phyloP scores from a whole-genome alignment of 495 filamentous ascomycete genomes.

The Aspergillus mulundensis region DNA sequence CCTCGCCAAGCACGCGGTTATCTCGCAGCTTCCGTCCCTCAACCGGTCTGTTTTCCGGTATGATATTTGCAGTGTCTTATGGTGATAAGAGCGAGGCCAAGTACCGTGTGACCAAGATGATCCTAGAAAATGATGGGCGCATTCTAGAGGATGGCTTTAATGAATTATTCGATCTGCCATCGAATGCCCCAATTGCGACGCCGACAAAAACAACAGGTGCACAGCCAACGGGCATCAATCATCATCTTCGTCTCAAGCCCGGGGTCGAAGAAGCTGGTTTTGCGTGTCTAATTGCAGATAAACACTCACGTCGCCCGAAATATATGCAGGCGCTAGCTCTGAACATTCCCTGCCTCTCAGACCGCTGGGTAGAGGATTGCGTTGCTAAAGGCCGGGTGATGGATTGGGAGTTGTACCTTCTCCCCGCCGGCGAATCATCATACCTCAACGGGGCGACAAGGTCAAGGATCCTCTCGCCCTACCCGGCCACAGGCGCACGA shows the following conservation, averaged over 20 bases:
- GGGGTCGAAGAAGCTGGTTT: conserved; percentile 63
- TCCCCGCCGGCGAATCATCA: conserved; percentile 77
- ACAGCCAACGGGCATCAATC: conserved; percentile 8
- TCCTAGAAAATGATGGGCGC: conserved; percentile 61
- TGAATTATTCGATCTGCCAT: conserved; percentile 65
- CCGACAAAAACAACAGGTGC: conserved; percentile 23
- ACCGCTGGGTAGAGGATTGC: conserved; percentile 77
- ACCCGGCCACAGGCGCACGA: conserved; percentile 51
- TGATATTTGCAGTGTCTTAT: conserved; percentile 79
- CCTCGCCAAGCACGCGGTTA: conserved; percentile 38
- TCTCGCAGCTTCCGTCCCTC: conserved; percentile 35
- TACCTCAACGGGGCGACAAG: conserved; percentile 74
- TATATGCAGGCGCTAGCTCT: conserved; percentile 95
- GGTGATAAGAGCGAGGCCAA: conserved; percentile 52
- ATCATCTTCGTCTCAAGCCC: conserved; percentile 43
- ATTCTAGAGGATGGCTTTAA: conserved; percentile 78
- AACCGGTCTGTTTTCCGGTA: conserved; percentile 59
- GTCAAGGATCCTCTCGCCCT: conserved; percentile 62
- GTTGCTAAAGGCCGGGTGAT: conserved; percentile 54
- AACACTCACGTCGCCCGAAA: conserved; percentile 82
- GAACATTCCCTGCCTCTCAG: conserved; percentile 76
- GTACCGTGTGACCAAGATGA: conserved; percentile 46
- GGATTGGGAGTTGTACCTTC: conserved; percentile 75
- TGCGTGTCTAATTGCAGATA: conserved; percentile 78
- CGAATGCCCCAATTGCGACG: conserved; percentile 27